Base-by-base conservation (phyloP, 2,329 filamentous ascomycete species). In the Penicillium digitatum region DNA sequence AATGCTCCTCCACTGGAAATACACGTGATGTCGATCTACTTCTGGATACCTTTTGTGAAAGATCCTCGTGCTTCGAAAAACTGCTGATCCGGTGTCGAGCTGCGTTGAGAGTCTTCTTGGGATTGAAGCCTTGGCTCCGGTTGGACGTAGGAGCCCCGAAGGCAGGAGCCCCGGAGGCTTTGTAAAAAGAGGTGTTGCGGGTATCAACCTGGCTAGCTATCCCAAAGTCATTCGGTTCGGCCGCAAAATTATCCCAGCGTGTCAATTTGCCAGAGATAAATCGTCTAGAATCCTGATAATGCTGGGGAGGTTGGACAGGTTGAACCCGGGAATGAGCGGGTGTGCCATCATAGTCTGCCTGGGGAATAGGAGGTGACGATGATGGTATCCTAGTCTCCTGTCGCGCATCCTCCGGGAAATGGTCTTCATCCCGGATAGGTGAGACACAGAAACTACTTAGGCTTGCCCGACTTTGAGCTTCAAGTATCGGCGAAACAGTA, bases 171-270 rank as follows among this genome's bases (percentile, higher is more conserved):
- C 56, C 62, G 26, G 66, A 51, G 18, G 67, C 55, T 20, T 69
- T 69, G 29, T 67, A 60, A n/a, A 69, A 68, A 31, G 56, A 62
- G 8, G 62, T 53, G 39, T 56, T 62, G 31, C 80, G 79, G 18
- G 85, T 82, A 57, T 79, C 82, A 26, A 82, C 79, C 57, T 83
- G 82, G 37, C 79, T 80, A 26, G 81, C 74, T 55, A 79, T 82
- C 14, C 84, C 84, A 45, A 75, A 78, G 20, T 78, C 72, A 52
- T 75, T 81, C 37, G 84, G 82, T 65, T 88, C 86, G 9, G 84
- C 86, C 3, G 86, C 86, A 66, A 82, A 83, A 45, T 81, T 81
- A 71, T 89, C 85, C 85, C 85, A 88, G 62, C 61, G 61, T n/a
- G 70, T 69, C 38, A 54, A 40, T 52, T 58, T 34, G 10, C 60